A percentile compares a stretch with the other conserved stretches of the same genome.
Evolutionary conservation across 306 rosid species (phyloP).

Genomic region (Quercus ilex): DNA sequence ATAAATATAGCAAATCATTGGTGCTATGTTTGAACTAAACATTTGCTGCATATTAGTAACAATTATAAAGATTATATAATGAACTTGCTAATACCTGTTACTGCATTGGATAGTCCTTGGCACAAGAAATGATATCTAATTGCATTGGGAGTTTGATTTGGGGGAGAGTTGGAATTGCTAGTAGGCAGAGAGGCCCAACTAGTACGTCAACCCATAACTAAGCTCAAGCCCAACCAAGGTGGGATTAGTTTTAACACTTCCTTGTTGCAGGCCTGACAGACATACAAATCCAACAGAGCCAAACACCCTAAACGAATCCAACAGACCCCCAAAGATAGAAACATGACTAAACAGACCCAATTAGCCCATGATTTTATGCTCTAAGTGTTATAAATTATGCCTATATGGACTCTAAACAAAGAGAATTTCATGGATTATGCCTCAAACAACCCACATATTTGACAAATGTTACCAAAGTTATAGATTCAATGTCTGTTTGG

Average conservation of each 20-base stretch:
- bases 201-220: not conserved
- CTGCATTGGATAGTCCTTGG: not conserved
- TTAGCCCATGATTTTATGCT: too few species aligned
- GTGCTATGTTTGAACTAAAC: not conserved
- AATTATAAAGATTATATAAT: not conserved
- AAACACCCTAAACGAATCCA: not conserved
- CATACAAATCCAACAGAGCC: not conserved
- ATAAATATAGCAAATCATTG: not conserved
- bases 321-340: not conserved
- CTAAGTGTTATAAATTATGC: too few species aligned
- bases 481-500: not conserved
- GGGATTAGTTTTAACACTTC: not conserved
- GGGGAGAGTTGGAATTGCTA: not conserved
- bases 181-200: not conserved
- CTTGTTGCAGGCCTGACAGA: not conserved
- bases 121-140: not conserved
- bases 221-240: not conserved
- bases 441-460: not conserved
- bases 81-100: slow-evolving; percentile 4
- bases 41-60: not conserved
- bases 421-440: not conserved
- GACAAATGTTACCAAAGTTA: not conserved
- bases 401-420: too few species aligned
- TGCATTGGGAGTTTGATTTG: not conserved
- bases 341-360: too few species aligned